Base-by-base conservation (phyloP, 2,329 filamentous ascomycete species). In the Exophiala dermatitidis region DNA sequence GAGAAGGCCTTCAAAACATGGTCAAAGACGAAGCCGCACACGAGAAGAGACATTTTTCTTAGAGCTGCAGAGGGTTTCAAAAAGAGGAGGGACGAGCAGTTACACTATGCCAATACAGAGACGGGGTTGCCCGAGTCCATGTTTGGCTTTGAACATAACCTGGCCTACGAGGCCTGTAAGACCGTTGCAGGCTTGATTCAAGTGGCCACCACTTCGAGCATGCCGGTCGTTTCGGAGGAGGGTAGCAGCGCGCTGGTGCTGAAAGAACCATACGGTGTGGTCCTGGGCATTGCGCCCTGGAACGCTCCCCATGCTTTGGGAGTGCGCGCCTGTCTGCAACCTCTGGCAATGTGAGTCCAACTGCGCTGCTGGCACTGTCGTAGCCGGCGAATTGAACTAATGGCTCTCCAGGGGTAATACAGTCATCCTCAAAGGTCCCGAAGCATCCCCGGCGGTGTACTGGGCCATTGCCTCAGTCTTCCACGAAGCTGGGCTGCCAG, bases 271-370 rank as follows among this genome's bases (percentile, higher is more conserved):
- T 89, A 81, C 62, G 89, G 89, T 1, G 88, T 93, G 5, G 77
- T 90, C 10, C 72, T 94, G 31, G 83, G 81, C 2, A 89, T 94
- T 67, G 86, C 85, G 2, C 87, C 89, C 6, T 95, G 89, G 88
- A 77, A 82, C 58, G 79, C 78, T 0, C 79, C 76, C 5, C 74
- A 71, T 48, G 73, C 76, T 52, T 68, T 79, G 29, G 76, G 75
- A 29, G 61, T 67, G 5, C 72, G 77, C 45, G 66, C 75, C 0
- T 65, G 87, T 26, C 70, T 77, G 6, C 80, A 78, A 57, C 83
- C 88, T 2, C 73, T 93, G 2, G 79, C 78, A 2, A 81, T 58
- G 56, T 58, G 51, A 32, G 52, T 50, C 12, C 0, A 41, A 41
- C 26, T 1, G 3, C 38, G 19, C 26, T 34, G 33, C 33, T 34